A percentile compares a stretch with the other conserved stretches of the same genome.
These are phyloP conservation scores for Backusella parvicylindrica DNA, from an alignment of 192 early-diverging fungal genomes.

Conservation along the genomic window DNA sequence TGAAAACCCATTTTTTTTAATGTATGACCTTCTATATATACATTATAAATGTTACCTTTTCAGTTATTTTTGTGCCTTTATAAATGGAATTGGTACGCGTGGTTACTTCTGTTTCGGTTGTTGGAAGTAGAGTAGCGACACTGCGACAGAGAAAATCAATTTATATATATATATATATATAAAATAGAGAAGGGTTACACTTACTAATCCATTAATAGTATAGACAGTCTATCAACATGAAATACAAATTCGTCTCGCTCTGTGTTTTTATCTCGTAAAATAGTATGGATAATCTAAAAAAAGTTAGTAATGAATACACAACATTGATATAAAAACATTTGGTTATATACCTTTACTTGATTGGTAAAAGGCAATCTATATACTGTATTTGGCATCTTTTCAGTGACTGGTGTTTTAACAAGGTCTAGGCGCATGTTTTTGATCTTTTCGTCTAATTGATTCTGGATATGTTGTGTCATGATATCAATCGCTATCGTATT, in stretches of 20 bases:
- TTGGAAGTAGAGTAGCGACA: slow-evolving; percentile 17
- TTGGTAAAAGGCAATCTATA: slow-evolving; percentile 48
- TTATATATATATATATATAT: not conserved
- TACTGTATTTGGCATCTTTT: slow-evolving; percentile 41
- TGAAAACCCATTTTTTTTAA: no score
- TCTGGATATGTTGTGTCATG: slow-evolving; percentile 84
- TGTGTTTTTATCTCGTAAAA: slow-evolving; percentile 68
- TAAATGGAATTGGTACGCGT: slow-evolving; percentile 18
- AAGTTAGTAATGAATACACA: not conserved
- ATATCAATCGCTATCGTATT: slow-evolving; percentile 91
- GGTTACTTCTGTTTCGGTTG: not conserved
- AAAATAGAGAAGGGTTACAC: not conserved
- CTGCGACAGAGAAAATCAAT: not conserved
- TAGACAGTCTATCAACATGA: slow-evolving; percentile 84
- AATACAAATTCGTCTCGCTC: slow-evolving; percentile 87
- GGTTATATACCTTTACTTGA: slow-evolving; percentile 45
- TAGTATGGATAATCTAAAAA: slow-evolving; percentile 73
- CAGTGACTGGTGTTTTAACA: slow-evolving; percentile 33
- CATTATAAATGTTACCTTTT: no score
- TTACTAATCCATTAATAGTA: slow-evolving; percentile 82
- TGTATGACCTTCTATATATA: no score
- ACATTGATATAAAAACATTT: not conserved
- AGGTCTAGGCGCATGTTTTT: slow-evolving; percentile 55
- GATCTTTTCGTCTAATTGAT: slow-evolving; percentile 75
- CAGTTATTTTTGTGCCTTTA: slow-evolving; percentile 8